These are phyloP conservation scores for Cymbomonas tetramitiformis DNA, from an alignment of 139 green algal species.

Conservation along the genomic window DNA sequence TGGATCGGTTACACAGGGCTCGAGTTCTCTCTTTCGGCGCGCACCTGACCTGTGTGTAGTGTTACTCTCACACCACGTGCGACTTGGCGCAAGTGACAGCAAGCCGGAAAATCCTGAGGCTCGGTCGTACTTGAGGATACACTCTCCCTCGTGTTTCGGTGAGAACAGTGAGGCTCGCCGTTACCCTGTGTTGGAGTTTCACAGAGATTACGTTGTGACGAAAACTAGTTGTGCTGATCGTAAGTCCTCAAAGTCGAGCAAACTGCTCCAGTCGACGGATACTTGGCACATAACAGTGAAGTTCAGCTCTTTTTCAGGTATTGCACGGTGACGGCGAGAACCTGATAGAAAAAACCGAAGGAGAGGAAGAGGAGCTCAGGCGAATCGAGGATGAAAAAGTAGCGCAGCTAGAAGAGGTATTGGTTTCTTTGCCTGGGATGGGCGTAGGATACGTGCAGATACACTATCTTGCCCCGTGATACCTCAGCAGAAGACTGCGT, in stretches of 20 bases:
- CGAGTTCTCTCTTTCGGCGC: too few relatives aligned
- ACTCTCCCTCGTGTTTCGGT: too few relatives aligned
- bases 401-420: conserved; percentile 13
- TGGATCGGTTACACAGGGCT: neutral
- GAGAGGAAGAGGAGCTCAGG: conserved; percentile 17
- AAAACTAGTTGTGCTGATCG: neutral
- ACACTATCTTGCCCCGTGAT: conserved; percentile 19
- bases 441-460: conserved; percentile 24
- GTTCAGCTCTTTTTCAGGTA: neutral
- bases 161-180: too few relatives aligned
- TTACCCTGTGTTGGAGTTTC: too few relatives aligned
- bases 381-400: conserved; percentile 10
- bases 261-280: neutral
- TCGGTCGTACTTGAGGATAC: too few relatives aligned
- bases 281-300: neutral
- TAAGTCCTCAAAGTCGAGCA: neutral
- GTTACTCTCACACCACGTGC: too few relatives aligned
- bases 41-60: too few relatives aligned
- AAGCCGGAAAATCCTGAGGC: too few relatives aligned
- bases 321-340: conserved; percentile 2
- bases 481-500: conserved; percentile 8
- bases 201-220: neutral
- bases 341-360: conserved; percentile 10
- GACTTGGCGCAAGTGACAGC: too few relatives aligned
- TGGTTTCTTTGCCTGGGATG: too few relatives aligned